Conservation (phyloP, 2,329 filamentous ascomycete species). For the Fusarium tupiense region DNA sequence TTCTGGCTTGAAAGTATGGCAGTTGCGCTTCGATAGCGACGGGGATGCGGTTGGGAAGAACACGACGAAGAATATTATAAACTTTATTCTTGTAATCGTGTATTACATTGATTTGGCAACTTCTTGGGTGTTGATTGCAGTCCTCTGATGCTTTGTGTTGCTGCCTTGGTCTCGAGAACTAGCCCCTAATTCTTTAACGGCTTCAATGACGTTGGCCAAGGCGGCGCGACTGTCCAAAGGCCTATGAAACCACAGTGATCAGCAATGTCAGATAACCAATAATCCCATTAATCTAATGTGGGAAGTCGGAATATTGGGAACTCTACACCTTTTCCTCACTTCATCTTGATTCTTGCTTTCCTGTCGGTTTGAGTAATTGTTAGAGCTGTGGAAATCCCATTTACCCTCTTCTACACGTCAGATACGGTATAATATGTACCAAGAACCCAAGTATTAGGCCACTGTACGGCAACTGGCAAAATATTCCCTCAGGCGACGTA, state of each 20-base stretch:
- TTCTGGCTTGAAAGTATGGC: neutral
- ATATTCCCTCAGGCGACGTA: neutral
- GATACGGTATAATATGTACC: neutral
- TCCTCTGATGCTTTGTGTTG: neutral
- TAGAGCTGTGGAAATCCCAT: neutral
- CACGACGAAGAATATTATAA: neutral
- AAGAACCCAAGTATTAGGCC: neutral
- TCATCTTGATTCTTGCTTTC: no score
- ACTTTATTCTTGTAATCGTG: fast-evolving
- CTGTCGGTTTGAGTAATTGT: neutral
- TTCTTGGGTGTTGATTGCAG: neutral
- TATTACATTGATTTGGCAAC: neutral
- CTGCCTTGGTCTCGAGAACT: neutral
- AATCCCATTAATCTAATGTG: neutral
- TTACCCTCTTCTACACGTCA: neutral
- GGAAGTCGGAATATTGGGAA: fast-evolving
- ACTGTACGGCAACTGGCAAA: neutral
- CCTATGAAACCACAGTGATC: neutral
- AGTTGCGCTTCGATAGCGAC: neutral
- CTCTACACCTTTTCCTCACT: neutral
- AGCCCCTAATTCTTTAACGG: neutral
- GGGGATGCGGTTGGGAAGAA: neutral
- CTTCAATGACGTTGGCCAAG: neutral
- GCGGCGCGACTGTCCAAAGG: no score
- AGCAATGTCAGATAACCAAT: neutral